A percentile compares a stretch with the other conserved stretches of the same genome.
phyloP scores from a whole-genome alignment of 495 filamentous ascomycete species.

The Penicillium subrubescens region DNA sequence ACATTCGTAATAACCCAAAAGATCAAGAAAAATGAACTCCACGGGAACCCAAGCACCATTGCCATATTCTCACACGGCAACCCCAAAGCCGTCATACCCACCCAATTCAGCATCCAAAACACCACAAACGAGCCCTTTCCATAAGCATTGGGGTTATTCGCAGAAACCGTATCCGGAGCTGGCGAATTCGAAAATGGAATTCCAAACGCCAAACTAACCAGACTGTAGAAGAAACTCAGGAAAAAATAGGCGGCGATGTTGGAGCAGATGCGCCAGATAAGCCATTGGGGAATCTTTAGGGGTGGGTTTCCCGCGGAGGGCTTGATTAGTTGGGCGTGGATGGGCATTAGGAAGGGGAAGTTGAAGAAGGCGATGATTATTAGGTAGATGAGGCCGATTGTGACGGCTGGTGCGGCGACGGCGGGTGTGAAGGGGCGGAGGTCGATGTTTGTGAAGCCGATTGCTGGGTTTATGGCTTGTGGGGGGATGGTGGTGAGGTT shows the following conservation, averaged over 20 bases:
- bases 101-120: constrained; percentile 76
- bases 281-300: constrained; percentile 60
- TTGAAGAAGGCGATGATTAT: constrained; percentile 76
- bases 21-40: constrained; percentile 70
- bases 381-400: constrained; percentile 70
- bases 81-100: constrained; percentile 69
- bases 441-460: constrained; percentile 62
- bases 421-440: constrained; percentile 63
- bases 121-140: constrained; percentile 63
- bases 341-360: constrained; percentile 68
- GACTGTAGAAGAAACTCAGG: constrained; percentile 66
- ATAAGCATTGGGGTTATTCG: constrained; percentile 58
- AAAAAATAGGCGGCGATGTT: constrained; percentile 66
- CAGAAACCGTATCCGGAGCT: constrained; percentile 45
- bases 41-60: constrained; percentile 68
- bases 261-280: constrained; percentile 63
- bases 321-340: constrained; percentile 61
- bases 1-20: constrained; percentile 80
- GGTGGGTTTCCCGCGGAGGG: constrained; percentile 53
- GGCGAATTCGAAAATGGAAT: constrained; percentile 58
- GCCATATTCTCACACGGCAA: constrained; percentile 73
- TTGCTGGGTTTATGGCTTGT: constrained; percentile 64
- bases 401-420: constrained; percentile 59
- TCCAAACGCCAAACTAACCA: constrained; percentile 66
- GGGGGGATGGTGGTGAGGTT: constrained; percentile 36